Base-by-base conservation (phyloP, 2,329 filamentous ascomycete species). In the Colletotrichum orchidophilum region DNA sequence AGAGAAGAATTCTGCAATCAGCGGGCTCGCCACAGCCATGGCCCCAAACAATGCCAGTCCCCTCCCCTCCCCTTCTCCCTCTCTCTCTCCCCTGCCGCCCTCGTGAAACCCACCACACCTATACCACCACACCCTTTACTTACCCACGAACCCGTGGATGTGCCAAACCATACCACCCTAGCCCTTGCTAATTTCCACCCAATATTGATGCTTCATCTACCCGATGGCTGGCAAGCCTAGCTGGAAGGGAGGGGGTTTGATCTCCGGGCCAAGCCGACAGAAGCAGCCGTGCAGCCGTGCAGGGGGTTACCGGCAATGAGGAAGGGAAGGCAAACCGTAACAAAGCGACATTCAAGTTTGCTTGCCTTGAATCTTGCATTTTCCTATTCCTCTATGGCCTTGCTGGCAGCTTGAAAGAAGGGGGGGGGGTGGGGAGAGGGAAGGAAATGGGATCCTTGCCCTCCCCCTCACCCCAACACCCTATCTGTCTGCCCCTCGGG, bases 231-330 rank as follows among this genome's bases (percentile, higher is more conserved):
- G 24, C 49, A 39, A 49, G n/a, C n/a, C n/a, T n/a, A n/a, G n/a
- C n/a, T n/a, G n/a, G n/a, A n/a, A n/a, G n/a, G n/a, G n/a, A n/a
- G n/a, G n/a, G n/a, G n/a, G n/a, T n/a, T n/a, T 62, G 55, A 33
- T 61, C n/a, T 33, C 49, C 49, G 55, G 62, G 49, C 67, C 49
- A 70, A 66, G 62, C 62, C 55, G 49, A 49, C 63, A 59, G 26
- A 35, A 46, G 24, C 24, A 24, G 29, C 35, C 26, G 27, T 52
- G 59, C 29, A 33, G 15, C 18, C 13, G 60, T 70, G 55, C 62
- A 66, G 46, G 33, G 27, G 21, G 35, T 59, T 15, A 12, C 15
- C 15, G 35, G 15, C 12, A 18, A n/a, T 6, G 55, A 18, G 55
- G 13, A 39, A 29, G 35, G n/a, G 12, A 18, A 39, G 15, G 12